phyloP scores from a whole-genome alignment of 1,284 basidiomycete species.

The Rhodofomes roseus region DNA sequence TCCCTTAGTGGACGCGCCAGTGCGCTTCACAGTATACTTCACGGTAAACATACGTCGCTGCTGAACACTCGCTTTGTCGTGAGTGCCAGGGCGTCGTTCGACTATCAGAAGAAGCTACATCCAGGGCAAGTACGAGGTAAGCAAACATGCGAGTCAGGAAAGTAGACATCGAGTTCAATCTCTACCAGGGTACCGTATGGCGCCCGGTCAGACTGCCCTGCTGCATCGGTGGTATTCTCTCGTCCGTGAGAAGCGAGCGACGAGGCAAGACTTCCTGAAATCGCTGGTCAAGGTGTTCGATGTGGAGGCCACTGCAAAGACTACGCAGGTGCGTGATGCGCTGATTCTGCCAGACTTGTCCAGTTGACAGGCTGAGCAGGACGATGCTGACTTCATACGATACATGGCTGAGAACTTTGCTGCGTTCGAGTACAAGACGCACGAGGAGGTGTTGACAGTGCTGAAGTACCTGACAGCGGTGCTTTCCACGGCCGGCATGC shows the following conservation, averaged over 20 bases:
- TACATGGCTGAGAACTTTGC: slow-evolving; percentile 96
- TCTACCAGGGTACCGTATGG: slow-evolving; percentile 56
- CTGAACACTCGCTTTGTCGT: slow-evolving; percentile 83
- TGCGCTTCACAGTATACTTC: slow-evolving; percentile 77
- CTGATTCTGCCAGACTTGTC: neutral
- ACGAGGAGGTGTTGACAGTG: slow-evolving; percentile 88
- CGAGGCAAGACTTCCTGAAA: slow-evolving; percentile 85
- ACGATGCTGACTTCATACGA: slow-evolving; percentile 78
- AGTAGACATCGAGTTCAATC: neutral
- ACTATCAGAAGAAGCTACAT: slow-evolving; percentile 71
- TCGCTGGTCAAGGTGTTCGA: slow-evolving; percentile 81
- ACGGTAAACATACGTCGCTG: slow-evolving; percentile 87
- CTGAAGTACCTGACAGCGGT: slow-evolving; percentile 79
- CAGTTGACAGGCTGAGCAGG: slow-evolving; percentile 36
- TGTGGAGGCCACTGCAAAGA: slow-evolving; percentile 44
- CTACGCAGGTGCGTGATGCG: slow-evolving; percentile 38
- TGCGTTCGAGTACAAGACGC: slow-evolving; percentile 88
- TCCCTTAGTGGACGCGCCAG: slow-evolving; percentile 73
- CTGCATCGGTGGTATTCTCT: slow-evolving; percentile 90
- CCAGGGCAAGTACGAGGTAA: slow-evolving; percentile 47
- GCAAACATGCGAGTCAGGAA: slow-evolving; percentile 5
- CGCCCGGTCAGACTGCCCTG: slow-evolving; percentile 60
- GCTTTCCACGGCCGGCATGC: slow-evolving; percentile 83
- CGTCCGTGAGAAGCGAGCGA: slow-evolving; percentile 83
- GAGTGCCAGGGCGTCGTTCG: slow-evolving; percentile 77